Percentiles rank a stretch among this genome's conserved stretches.
Evolutionary conservation across 1,139 yeast species (phyloP).

Genomic region (Candida buenavistaensis): DNA sequence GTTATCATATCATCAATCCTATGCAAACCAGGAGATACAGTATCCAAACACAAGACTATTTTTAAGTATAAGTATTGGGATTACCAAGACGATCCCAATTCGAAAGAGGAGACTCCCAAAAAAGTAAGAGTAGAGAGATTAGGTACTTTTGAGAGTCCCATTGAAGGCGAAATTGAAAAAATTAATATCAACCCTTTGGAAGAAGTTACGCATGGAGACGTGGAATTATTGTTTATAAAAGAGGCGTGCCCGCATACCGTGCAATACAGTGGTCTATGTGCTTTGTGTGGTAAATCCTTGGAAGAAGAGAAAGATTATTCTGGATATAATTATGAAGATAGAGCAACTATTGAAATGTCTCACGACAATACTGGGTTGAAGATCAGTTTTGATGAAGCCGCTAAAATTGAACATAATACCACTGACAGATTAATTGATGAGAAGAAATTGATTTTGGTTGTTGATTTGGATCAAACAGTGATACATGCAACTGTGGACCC

Average conservation of each 20-base stretch:
- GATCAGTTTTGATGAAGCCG: conserved; percentile 84
- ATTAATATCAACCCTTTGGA: conserved; percentile 59
- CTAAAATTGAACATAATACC: conserved; percentile 70
- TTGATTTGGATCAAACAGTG: conserved; percentile 95
- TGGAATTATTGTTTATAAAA: conserved; percentile 52
- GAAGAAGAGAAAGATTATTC: conserved; percentile 79
- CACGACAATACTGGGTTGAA: conserved; percentile 87
- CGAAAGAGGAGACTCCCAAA: conserved; percentile 42
- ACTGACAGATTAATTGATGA: conserved; percentile 61
- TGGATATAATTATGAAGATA: conserved; percentile 68
- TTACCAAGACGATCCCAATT: conserved; percentile 58
- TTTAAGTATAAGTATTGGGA: conserved; percentile 70
- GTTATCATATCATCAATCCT: conserved; percentile 59
- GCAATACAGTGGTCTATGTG: conserved; percentile 96
- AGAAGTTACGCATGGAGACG: conserved; percentile 52
- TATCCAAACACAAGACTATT: conserved; percentile 55
- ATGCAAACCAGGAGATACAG: conserved; percentile 44
- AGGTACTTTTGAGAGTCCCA: conserved; percentile 79
- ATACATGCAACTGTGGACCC: conserved; percentile 98
- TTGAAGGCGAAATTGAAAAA: conserved; percentile 63
- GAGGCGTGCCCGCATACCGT: conserved; percentile 94
- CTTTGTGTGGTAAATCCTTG: conserved; percentile 85
- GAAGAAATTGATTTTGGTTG: conserved; percentile 80
- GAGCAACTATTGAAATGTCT: conserved; percentile 87
- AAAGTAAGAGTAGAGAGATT: conserved; percentile 57